These are phyloP conservation scores for Galeopsis tetrahit DNA, from an alignment of 257 asterid genomes.

Conservation along the genomic window DNA sequence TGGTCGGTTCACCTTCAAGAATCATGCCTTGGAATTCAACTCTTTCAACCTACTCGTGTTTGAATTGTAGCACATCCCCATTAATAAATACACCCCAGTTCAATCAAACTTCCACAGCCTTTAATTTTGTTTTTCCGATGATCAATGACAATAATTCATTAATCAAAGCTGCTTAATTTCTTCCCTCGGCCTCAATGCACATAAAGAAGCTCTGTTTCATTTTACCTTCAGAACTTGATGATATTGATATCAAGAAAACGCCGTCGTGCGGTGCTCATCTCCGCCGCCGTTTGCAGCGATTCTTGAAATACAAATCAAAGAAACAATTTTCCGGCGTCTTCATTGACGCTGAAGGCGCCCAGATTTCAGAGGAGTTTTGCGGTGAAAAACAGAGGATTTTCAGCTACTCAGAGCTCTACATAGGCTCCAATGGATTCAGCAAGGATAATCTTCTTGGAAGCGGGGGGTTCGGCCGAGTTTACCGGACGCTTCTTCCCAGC, in stretches of 20 bases:
- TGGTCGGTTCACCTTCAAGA: conserved; percentile 48
- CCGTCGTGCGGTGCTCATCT: conserved; percentile 41
- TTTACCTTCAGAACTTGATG: conserved; percentile 58
- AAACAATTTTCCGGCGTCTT: conserved; percentile 45
- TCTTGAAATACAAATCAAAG: conserved; percentile 46
- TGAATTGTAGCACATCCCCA: conserved; percentile 33
- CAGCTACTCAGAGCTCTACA: conserved; percentile 85
- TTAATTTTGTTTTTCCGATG: conserved; percentile 8
- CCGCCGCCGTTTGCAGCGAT: conserved; percentile 40
- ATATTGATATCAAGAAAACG: conserved; percentile 4
- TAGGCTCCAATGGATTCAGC: conserved; percentile 77
- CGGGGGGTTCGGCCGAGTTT: conserved; percentile 91
- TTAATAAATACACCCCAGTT: conserved; percentile 10
- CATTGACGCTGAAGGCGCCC: conserved; percentile 80
- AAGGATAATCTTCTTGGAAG: conserved; percentile 65
- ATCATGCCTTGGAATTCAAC: conserved; percentile 46
- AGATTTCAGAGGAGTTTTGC: conserved; percentile 46
- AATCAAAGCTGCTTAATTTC: too few relatives aligned
- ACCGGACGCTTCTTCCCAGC: conserved; percentile 78
- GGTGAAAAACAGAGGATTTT: conserved; percentile 74
- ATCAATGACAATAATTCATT: conserved; percentile 5
- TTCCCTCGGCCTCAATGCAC: too few relatives aligned
- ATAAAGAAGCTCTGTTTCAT: conserved; percentile 67
- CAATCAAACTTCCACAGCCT: neutral
- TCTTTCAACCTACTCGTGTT: conserved; percentile 56